Conservation (phyloP, 176 grass and related monocot genomes). For the Hyparrhenia diplandra region DNA sequence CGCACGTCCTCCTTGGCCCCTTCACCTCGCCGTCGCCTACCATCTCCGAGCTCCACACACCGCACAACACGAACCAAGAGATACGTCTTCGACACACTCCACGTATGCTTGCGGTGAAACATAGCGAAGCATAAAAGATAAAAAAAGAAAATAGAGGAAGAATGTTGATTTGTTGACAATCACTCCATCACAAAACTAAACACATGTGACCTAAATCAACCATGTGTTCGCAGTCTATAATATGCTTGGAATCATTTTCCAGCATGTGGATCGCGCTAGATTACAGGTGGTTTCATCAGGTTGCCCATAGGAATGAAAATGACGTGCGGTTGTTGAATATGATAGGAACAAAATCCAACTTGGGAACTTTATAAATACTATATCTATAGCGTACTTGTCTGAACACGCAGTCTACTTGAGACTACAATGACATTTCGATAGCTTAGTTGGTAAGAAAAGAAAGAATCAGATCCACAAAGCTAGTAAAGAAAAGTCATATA, state of each 20-base stretch:
- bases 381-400: conserved; percentile 1
- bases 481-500: conserved; percentile 17
- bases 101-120: no score
- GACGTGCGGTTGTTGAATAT: not conserved
- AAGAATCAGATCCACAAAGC: not conserved
- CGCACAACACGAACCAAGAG: no score
- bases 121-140: no score
- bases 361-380: not conserved
- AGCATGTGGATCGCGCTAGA: not conserved
- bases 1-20: no score
- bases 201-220: no score
- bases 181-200: no score
- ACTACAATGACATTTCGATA: not conserved
- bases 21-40: no score
- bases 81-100: no score
- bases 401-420: not conserved
- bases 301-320: conserved; percentile 18
- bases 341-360: conserved; percentile 1
- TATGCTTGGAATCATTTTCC: conserved; percentile 7
- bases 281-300: not conserved
- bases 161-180: no score
- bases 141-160: no score
- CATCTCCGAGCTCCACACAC: no score
- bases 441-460: conserved; percentile 21
- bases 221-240: no score